phyloP scores from a whole-genome alignment of 2,329 filamentous ascomycete genomes.

The Neonectria sp. region DNA sequence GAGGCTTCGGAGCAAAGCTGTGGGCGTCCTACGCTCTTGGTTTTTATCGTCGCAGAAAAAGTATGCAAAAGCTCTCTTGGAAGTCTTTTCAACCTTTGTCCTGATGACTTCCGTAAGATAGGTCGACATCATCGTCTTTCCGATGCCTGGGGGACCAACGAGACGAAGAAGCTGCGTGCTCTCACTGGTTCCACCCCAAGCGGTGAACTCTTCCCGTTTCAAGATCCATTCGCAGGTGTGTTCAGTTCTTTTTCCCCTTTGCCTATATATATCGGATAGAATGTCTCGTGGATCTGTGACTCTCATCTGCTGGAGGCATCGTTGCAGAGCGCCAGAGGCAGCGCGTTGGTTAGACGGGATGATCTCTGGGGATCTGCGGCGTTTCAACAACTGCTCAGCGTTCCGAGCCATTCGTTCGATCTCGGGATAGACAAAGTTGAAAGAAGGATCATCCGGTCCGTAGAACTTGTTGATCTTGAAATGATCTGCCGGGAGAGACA shows the following conservation, averaged over 20 bases:
- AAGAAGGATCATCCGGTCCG: background rate
- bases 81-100: background rate
- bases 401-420: background rate
- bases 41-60: slow-evolving; percentile 20
- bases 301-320: background rate
- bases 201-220: background rate
- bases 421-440: slow-evolving; percentile 1
- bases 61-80: slow-evolving; percentile 2
- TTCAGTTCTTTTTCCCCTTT: background rate
- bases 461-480: slow-evolving; percentile 5
- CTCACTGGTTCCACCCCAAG: background rate
- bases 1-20: slow-evolving; percentile 13
- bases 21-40: background rate
- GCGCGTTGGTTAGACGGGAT: background rate
- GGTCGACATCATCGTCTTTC: slow-evolving; percentile 22
- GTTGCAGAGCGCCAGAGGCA: background rate
- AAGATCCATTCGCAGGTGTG: background rate
- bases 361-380: background rate
- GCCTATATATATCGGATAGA: background rate
- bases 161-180: background rate
- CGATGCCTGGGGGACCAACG: slow-evolving; percentile 14
- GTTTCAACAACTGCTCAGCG: background rate
- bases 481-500: background rate
- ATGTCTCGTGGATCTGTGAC: background rate
- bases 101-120: slow-evolving; percentile 13